Conservation (phyloP, 129 eudicot genomes). For the Escallonia rubra region DNA sequence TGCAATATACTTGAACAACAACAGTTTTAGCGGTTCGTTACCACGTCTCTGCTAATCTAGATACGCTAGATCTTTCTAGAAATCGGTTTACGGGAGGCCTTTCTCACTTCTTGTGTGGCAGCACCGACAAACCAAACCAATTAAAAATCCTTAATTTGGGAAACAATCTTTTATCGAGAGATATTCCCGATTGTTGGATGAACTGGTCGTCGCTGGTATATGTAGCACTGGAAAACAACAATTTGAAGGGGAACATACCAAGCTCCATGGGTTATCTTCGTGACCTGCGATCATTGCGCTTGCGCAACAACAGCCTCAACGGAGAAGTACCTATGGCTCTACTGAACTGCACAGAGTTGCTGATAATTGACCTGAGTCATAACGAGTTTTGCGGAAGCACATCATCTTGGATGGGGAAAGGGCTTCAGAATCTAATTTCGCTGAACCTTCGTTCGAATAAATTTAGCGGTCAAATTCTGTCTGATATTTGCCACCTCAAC, state of each 20-base stretch:
- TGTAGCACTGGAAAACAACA: conserved; percentile 26
- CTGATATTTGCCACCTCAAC: conserved; percentile 31
- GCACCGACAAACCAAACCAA: conserved; percentile 1
- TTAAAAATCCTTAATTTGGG: conserved; percentile 28
- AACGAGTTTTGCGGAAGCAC: conserved; percentile 27
- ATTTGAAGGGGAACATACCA: conserved; percentile 24
- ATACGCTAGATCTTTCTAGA: conserved; percentile 29
- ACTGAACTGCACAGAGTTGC: conserved; percentile 22
- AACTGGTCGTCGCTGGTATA: conserved; percentile 19
- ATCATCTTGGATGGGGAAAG: conserved; percentile 18
- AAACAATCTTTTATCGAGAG: conserved; percentile 26
- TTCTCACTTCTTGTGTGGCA: conserved; percentile 23
- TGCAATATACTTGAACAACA: no score
- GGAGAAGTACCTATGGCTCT: conserved; percentile 24
- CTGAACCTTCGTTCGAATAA: conserved; percentile 31
- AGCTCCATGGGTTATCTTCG: conserved; percentile 20
- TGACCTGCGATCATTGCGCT: conserved; percentile 10
- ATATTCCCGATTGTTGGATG: conserved; percentile 37
- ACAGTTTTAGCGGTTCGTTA: conserved; percentile 30
- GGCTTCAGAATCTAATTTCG: conserved; percentile 8
- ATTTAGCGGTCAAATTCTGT: conserved; percentile 26
- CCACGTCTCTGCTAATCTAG: conserved; percentile 12
- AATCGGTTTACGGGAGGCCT: conserved; percentile 26
- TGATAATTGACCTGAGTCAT: conserved; percentile 24
- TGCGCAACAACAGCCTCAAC: conserved; percentile 26